Base-by-base conservation (phyloP, 371 early-diverging fungal genomes). In the Nosema muscidifuracis region DNA sequence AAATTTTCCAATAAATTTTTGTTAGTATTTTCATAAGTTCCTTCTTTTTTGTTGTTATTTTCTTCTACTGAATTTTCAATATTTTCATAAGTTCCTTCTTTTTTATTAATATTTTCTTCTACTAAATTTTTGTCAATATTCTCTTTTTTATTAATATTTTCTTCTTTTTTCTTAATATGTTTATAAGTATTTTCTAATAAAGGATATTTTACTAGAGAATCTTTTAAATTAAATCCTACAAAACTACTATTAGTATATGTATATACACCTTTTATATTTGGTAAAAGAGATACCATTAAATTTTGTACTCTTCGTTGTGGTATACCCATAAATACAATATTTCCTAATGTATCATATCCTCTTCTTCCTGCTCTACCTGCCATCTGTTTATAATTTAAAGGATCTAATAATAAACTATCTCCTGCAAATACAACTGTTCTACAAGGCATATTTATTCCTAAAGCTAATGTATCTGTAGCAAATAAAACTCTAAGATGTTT, bases 361-460 rank as follows among this genome's bases (percentile, higher is more conserved):
- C 87, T 77, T 70, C 87, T 71, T 28, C 87, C 87, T 61, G 87
- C 86, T 73, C 87, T 73, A 13, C 87, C 87, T 20, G 85, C 80
- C 79, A 83, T 84, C 71, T 87, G 86, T 72, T 83, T 82, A 71
- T 80, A 86, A 68, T 83, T 82, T 73, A 87, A 78, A 18, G 85
- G 82, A 51, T 82, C 85, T 47, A 87, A 77, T 51, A 65, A 73
- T 0, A 85, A 65, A 16, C 79, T 80, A 73, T 87, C 87, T 34
- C 86, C 85, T 26, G 76, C 79, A 80, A 87, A 86, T 28, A 87
- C 83, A 34, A 80, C 82, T 15, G 85, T 85, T 60, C 79, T 71
- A 68, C 85, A 85, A 15, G 87, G 87, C 86, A 87, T 86, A 72
- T 87, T 87, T 53, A 87, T 87, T 51, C 87, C 87, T 31, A 87